phyloP scores from a whole-genome alignment of 2,329 filamentous ascomycete species.

The Rhytidhysteron rufulum region DNA sequence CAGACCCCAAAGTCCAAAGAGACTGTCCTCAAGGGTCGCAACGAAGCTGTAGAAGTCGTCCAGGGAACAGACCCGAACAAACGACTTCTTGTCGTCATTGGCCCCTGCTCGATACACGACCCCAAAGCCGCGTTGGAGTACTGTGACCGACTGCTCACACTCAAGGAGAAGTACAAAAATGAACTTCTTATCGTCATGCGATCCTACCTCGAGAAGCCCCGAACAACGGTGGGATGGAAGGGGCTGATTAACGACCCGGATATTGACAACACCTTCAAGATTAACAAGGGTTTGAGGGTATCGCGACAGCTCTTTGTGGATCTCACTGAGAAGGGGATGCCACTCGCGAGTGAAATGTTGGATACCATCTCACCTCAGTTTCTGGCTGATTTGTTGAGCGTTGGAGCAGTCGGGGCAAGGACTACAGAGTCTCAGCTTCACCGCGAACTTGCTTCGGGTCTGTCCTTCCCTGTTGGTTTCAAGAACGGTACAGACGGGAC shows the following conservation, averaged over 20 bases:
- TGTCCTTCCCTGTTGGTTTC: constrained; percentile 97
- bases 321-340: constrained; percentile 88
- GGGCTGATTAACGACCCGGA: constrained; percentile 98
- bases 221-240: constrained; percentile 98
- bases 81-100: constrained; percentile 74
- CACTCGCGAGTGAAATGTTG: constrained; percentile 94
- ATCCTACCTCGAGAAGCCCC: constrained; percentile 96
- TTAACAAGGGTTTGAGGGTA: constrained; percentile 91
- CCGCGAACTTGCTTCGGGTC: constrained; percentile 85
- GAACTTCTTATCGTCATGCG: constrained; percentile 96
- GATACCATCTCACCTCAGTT: constrained; percentile 98
- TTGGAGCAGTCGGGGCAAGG: constrained; percentile 90
- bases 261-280: constrained; percentile 97
- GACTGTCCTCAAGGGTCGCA: constrained; percentile 57
- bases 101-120: constrained; percentile 97
- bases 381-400: constrained; percentile 83
- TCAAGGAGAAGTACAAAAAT: constrained; percentile 84
- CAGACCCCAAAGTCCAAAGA: constrained; percentile 48
- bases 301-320: constrained; percentile 91
- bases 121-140: constrained; percentile 87
- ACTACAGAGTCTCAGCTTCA: constrained; percentile 96
- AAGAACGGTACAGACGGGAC: constrained; percentile 98
- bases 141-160: constrained; percentile 74
- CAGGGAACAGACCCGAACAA: constrained; percentile 55
- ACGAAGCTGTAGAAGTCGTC: constrained; percentile 59